Conservation (phyloP, 1,139 yeast species). For the Wickerhamiella pararugosa region DNA sequence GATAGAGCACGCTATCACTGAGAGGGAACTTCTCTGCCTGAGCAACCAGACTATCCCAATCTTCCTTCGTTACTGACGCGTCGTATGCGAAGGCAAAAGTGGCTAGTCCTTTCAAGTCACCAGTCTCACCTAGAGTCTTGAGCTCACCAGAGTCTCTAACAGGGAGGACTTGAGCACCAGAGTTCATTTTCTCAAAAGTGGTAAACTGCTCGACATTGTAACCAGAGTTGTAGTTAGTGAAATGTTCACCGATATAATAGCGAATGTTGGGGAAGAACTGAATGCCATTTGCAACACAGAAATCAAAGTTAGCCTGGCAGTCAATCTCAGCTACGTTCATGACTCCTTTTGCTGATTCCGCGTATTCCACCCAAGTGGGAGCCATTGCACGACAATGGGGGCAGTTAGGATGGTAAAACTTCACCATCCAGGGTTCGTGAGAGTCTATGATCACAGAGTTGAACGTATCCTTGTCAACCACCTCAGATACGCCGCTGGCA, state of each 20-base stretch:
- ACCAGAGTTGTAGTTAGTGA: slow-evolving; percentile 10
- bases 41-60: slow-evolving; percentile 26
- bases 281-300: slow-evolving; percentile 24
- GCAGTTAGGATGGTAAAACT: slow-evolving; percentile 28
- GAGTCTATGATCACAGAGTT: slow-evolving; percentile 9
- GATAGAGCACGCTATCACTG: slow-evolving; percentile 22
- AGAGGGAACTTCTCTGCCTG: slow-evolving; percentile 24
- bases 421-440: slow-evolving; percentile 28
- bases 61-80: slow-evolving; percentile 26
- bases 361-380: slow-evolving; percentile 27
- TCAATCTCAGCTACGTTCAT: slow-evolving; percentile 29
- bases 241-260: slow-evolving; percentile 24
- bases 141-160: slow-evolving; percentile 9
- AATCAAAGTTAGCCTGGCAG: slow-evolving; percentile 23
- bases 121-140: slow-evolving; percentile 7
- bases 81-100: slow-evolving; percentile 28
- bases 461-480: slow-evolving; percentile 1
- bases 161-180: slow-evolving; percentile 12
- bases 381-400: slow-evolving; percentile 27
- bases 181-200: slow-evolving; percentile 11
- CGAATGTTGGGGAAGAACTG: slow-evolving; percentile 22
- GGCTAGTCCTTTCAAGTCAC: slow-evolving; percentile 9
- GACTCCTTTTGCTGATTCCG: slow-evolving; percentile 12
- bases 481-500: slow-evolving; percentile 1
- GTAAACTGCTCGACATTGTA: slow-evolving; percentile 7